These are phyloP conservation scores for Pisolithus orientalis DNA, from an alignment of 768 basidiomycete species.

Conservation along the genomic window DNA sequence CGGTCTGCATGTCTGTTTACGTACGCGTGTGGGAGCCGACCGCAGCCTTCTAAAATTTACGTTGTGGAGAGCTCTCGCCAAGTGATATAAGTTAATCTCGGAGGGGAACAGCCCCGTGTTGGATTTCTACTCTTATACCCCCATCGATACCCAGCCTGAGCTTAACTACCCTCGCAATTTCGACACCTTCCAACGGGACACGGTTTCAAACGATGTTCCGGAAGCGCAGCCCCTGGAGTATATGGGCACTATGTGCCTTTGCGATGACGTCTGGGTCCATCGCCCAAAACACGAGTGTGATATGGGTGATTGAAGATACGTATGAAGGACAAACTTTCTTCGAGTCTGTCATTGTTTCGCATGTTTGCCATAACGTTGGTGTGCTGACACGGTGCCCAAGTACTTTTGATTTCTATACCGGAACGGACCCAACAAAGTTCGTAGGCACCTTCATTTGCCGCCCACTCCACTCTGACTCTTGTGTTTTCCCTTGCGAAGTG, in stretches of 20 bases:
- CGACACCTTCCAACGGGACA: slow-evolving; percentile 7
- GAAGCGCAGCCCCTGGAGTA: slow-evolving; percentile 6
- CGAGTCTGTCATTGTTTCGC: slow-evolving; percentile 40
- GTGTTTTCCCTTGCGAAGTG: slow-evolving; percentile 35
- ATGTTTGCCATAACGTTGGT: neutral
- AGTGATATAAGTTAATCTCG: neutral
- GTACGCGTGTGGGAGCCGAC: neutral
- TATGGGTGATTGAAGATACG: slow-evolving; percentile 66
- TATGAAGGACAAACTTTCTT: slow-evolving; percentile 66
- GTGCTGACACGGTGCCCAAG: slow-evolving; percentile 28
- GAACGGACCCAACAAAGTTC: slow-evolving; percentile 59
- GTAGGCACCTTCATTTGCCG: slow-evolving; percentile 5
- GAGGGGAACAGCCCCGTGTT: neutral
- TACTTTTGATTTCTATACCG: slow-evolving; percentile 53
- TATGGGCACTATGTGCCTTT: slow-evolving; percentile 10
- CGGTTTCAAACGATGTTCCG: slow-evolving; percentile 2
- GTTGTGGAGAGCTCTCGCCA: no score
- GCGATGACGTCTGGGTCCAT: slow-evolving; percentile 7
- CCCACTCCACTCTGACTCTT: slow-evolving; percentile 8
- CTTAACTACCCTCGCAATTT: neutral
- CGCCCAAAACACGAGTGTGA: slow-evolving; percentile 31
- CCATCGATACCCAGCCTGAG: no score
- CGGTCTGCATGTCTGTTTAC: slow-evolving; percentile 14
- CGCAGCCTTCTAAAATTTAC: neutral
- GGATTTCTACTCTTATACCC: neutral